Evolutionary conservation across 1,284 basidiomycete species (phyloP), one percentile per base, ranked within the genome.

Genomic region (Moesziomyces sp.): DNA sequence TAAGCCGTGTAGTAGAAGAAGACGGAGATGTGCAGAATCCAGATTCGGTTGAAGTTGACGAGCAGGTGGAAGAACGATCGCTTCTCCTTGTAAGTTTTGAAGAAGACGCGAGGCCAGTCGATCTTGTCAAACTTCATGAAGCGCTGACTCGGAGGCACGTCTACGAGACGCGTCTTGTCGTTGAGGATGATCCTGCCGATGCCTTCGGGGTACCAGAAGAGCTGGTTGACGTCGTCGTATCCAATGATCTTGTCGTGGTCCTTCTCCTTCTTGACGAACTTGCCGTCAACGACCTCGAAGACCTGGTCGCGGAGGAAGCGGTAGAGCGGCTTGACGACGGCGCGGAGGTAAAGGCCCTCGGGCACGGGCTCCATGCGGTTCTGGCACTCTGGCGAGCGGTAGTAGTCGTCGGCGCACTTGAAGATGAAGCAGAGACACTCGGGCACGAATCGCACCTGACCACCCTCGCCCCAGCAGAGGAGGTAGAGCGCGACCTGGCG

Each of bases 201-300:
- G 44, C 97, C 97, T 81, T 99, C 97, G 5, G 97, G 97, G 85
- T 99, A 99, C 96, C 96, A 99, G 86, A 99, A 99, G 47, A 99
- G 87, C 85, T 99, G 96, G 85, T 99, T 99, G 80, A 99, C 92
- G 85, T 99, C 96, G 85, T 99, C 96, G 84, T 99, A 99, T 13
- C 96, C 97, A 83, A 99, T 97, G 81, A 97, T 94, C 76, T 91
- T 88, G 71, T 94, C 91, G 84, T 98, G 97, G 81, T 99, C 96
- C 82, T 88, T 88, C 87, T 99, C 96, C 82, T 92, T 89, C 75
- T 85, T 83, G 52, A 99, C 91, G 84, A 97, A 98, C 85, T 94
- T 94, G 53, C 94, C 95, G 82, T 98, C 96, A 35, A 94, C 88
- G 40, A 97, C 91, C 86, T 99, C 96, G 83, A 98, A 99, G 0